Evolutionary conservation across 768 basidiomycete species (phyloP), one percentile per base, ranked within the genome.

Genomic region (Termitomyces sp.): DNA sequence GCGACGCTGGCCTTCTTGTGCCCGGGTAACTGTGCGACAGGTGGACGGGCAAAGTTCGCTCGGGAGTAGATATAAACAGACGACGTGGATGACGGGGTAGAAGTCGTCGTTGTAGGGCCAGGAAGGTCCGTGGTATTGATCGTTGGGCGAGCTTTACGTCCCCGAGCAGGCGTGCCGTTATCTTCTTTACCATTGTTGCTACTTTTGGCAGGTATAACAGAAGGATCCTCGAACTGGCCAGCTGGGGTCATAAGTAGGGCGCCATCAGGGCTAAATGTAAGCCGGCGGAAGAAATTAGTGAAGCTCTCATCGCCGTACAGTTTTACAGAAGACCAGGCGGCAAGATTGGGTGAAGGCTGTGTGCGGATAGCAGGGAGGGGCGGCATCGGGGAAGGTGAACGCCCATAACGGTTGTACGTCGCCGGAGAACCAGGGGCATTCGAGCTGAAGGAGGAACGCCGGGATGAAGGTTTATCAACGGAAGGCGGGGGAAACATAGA

Each of bases 1-100:
- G 91, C 96, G 3, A 98, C 88, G 63, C 90, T 94, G 0, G 96
- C 88, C 63, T 96, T 97, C 73, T 94, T 93, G 76, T 98, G 92
- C 2, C 97, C 97, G 3, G 97, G 95, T 5, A 98, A 76, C 67
- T 95, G 94, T 14, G 94, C 97, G 56, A 98, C 84, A 0, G 97
- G 96, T 1, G 93, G 89, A 42, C 91, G 78, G 0, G 93, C 86
- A 70, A 99, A 91, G 72, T 97, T 98, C 41, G 92, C 92, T 32
- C 97, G 83, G 8, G 94, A 91, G 72, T 98, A 98, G 64, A 99
- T 91, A 75, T 91, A 98, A 28, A 98, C 96, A 3, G 78, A 79
- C 4, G 81, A 82, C 11, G 69, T 68, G 6, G 76, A 68, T 16
- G 83, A 58, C 21, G 50, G 17, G 6, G 56, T 48, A 4, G 85